Conservation (phyloP, 257 asterid genomes). For the Solanum chmielewskii region DNA sequence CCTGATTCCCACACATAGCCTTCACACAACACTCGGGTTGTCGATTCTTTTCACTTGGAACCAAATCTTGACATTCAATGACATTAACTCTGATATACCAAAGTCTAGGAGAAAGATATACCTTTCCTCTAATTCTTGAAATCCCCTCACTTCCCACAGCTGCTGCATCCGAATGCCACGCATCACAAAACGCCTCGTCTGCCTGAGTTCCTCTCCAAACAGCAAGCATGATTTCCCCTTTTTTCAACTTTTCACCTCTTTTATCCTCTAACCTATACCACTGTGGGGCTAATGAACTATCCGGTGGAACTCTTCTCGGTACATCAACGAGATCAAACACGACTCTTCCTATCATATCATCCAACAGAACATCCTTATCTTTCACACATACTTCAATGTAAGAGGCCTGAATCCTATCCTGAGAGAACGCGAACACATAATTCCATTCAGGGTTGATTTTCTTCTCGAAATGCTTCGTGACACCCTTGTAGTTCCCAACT, state of each 20-base stretch:
- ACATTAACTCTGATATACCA: constrained; percentile 79
- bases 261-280: constrained; percentile 66
- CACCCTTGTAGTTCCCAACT: constrained; percentile 74
- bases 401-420: constrained; percentile 68
- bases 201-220: constrained; percentile 87
- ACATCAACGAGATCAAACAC: constrained; percentile 43
- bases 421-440: constrained; percentile 62
- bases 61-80: constrained; percentile 65
- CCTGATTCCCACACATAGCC: constrained; percentile 43
- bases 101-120: constrained; percentile 67
- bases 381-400: constrained; percentile 51
- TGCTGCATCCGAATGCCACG: constrained; percentile 91
- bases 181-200: constrained; percentile 72
- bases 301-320: constrained; percentile 67
- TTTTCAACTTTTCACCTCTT: constrained; percentile 39
- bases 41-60: constrained; percentile 38
- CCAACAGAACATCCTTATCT: constrained; percentile 56
- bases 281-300: constrained; percentile 76
- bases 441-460: constrained; percentile 66
- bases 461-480: constrained; percentile 66
- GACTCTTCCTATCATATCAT: constrained; percentile 49
- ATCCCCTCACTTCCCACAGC: constrained; percentile 42
- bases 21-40: constrained; percentile 47
- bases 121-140: constrained; percentile 64
- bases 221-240: constrained; percentile 80